Evolutionary conservation across 441 rosid species (phyloP).

Genomic region (Gossypium aridum): DNA sequence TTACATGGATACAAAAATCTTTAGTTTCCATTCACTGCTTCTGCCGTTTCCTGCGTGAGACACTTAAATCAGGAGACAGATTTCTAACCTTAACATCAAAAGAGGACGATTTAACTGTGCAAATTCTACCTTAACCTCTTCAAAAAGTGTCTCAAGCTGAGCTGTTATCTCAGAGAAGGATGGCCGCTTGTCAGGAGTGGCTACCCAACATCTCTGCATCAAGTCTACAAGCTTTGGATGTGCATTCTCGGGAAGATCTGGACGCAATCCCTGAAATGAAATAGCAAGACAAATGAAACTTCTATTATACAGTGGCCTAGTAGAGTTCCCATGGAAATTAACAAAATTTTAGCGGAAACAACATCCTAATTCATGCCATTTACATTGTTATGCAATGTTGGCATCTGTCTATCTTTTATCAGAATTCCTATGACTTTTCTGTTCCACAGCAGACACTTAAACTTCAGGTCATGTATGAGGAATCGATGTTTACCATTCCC

Average conservation of each 20-base stretch:
- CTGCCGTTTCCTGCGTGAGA: constrained; percentile 30
- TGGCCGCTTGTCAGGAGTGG: constrained; percentile 46
- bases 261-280: constrained; percentile 57
- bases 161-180: constrained; percentile 43
- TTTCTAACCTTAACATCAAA: neutral
- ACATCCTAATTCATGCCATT: neutral
- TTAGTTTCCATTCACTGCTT: constrained; percentile 32
- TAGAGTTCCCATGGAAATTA: neutral
- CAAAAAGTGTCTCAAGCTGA: constrained; percentile 45
- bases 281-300: neutral
- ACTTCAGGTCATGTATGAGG: neutral
- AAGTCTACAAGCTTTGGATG: constrained; percentile 45
- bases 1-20: constrained; percentile 3
- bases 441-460: neutral
- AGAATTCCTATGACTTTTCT: neutral
- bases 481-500: neutral
- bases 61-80: neutral
- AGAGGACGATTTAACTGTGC: neutral
- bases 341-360: neutral
- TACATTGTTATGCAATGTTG: neutral
- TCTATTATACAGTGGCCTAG: neutral
- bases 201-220: constrained; percentile 78
- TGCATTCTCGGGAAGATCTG: constrained; percentile 46
- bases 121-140: constrained; percentile 40
- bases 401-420: neutral